Conservation (phyloP, 106 monocot genomes). For the Acorus calamus region DNA sequence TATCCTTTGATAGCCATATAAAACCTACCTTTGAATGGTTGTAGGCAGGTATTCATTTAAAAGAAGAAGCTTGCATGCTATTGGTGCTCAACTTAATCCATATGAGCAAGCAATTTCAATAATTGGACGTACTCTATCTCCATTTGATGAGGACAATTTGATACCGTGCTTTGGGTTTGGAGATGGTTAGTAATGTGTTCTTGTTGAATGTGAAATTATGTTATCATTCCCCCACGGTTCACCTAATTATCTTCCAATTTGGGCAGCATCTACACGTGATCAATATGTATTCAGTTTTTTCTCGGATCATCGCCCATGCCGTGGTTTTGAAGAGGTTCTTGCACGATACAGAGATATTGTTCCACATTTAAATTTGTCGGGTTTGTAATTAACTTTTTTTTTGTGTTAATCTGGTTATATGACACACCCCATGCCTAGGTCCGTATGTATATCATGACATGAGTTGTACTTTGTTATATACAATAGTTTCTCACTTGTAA, state of each 20-base stretch:
- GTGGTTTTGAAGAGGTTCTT: constrained; percentile 91
- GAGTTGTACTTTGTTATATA: too few species aligned
- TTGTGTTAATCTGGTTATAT: too few species aligned
- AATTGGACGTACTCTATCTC: constrained; percentile 74
- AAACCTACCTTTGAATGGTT: background rate
- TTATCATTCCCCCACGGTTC: background rate
- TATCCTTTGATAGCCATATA: background rate
- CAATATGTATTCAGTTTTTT: constrained; percentile 79
- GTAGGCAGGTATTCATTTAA: constrained; percentile 64
- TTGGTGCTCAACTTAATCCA: constrained; percentile 55
- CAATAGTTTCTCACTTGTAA: too few species aligned
- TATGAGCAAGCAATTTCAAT: constrained; percentile 99
- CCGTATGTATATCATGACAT: too few species aligned
- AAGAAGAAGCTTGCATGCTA: constrained; percentile 76
- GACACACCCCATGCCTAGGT: too few species aligned
- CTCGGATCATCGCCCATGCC: constrained; percentile 57
- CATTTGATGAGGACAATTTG: constrained; percentile 93
- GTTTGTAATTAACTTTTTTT: constrained; percentile 14
- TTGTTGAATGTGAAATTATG: background rate
- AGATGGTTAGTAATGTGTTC: constrained; percentile 45
- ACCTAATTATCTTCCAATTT: constrained; percentile 2
- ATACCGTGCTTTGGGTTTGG: constrained; percentile 99
- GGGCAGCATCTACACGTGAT: constrained; percentile 62
- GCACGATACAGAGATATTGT: constrained; percentile 67
- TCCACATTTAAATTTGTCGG: constrained; percentile 77